Evolutionary conservation across 2,329 filamentous ascomycete genomes (phyloP), one percentile per base, ranked within the genome.

Genomic region (Penicillium sp.): DNA sequence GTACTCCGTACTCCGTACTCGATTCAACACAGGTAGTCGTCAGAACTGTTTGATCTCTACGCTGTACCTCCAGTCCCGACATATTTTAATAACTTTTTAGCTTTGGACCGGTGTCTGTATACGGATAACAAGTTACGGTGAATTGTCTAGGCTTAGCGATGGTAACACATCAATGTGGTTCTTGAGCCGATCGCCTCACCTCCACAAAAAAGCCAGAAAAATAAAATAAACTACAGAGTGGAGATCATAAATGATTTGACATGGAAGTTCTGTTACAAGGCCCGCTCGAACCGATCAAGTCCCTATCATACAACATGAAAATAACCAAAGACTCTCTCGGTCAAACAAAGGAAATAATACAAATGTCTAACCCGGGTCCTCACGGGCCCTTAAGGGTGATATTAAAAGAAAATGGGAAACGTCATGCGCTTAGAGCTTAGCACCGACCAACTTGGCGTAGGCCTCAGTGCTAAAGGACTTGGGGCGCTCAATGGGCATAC

Each of bases 401-500:
- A 55, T 38, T 51, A 47, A 51, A 50, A 59, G 47, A 58, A 63
- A 61, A 61, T 34, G 44, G 50, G 16, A 61, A 60, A 64, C 59
- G 63, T 58, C 45, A 60, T 60, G 58, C 62, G 57, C 61, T 69
- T 91, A 97, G 79, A 96, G 83, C 82, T 91, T 91, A 73, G 92
- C 91, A 76, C 85, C 85, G 64, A 89, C 87, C 68, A 97, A 86
- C 86, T 97, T 93, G 77, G 90, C 86, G 84, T 91, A 97, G 76
- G 93, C 93, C 74, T 92, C 91, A 58, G 94, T 99, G 76, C 90
- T 95, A 89, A 97, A 99, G 61, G 88, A 93, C 89, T 99, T 99
- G 79, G 94, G 94, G 75, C 94, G 85, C 88, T 99, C 94, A 71
- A 99, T 99, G 67, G 94, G 94, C 67, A 91, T 90, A 75, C 94